phyloP scores from a whole-genome alignment of 1,139 yeast genomes.

The Yamadazyma jaroonii region DNA sequence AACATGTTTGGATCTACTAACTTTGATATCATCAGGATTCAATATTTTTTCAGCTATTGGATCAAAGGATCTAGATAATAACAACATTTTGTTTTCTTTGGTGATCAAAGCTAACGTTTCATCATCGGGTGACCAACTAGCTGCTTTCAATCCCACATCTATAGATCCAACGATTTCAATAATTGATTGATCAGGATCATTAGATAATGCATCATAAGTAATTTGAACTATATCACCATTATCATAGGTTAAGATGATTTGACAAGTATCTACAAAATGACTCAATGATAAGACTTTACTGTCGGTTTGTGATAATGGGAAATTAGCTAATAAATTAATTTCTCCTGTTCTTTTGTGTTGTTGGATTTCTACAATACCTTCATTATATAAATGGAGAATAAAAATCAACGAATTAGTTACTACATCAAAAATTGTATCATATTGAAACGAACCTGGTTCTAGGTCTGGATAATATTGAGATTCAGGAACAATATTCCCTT shows the following conservation, averaged over 20 bases:
- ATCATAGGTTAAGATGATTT: conserved; percentile 58
- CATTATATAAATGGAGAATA: conserved; percentile 60
- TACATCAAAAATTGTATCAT: conserved; percentile 78
- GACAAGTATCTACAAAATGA: conserved; percentile 65
- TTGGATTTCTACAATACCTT: conserved; percentile 50
- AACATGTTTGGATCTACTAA: conserved; percentile 73
- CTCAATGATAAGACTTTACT: conserved; percentile 43
- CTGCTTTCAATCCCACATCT: conserved; percentile 71
- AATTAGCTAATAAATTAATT: conserved; percentile 51
- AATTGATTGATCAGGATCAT: conserved; percentile 52
- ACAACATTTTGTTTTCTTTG: conserved; percentile 54
- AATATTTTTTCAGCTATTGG: conserved; percentile 67
- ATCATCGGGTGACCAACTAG: conserved; percentile 90
- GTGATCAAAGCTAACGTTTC: conserved; percentile 78
- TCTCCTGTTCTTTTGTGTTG: conserved; percentile 59
- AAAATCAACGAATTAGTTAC: conserved; percentile 72
- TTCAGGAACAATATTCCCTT: conserved; percentile 49
- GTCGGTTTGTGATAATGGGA: conserved; percentile 34
- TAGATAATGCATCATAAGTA: conserved; percentile 49
- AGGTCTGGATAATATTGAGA: conserved; percentile 61
- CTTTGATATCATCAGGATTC: conserved; percentile 57
- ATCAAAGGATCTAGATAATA: conserved; percentile 77
- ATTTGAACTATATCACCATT: conserved; percentile 71
- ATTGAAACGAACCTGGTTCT: conserved; percentile 54
- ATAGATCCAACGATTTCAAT: conserved; percentile 83